These are phyloP conservation scores for Sicyos baderoa DNA, from an alignment of 306 rosid species.

Conservation along the genomic window DNA sequence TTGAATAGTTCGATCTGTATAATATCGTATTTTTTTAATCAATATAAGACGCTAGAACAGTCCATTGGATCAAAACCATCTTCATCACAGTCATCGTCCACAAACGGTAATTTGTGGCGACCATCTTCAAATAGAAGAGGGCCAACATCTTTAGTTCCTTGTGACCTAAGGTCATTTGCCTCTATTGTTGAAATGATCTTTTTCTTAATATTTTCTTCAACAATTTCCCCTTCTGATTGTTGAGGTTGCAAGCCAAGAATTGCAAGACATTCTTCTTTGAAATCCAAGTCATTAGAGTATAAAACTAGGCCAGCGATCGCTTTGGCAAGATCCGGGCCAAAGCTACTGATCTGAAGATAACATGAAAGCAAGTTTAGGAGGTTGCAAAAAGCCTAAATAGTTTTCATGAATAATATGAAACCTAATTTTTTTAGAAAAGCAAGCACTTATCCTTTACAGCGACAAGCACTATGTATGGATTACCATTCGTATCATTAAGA, in stretches of 20 bases:
- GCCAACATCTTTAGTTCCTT: conserved; percentile 42
- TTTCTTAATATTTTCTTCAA: conserved; percentile 49
- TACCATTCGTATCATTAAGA: too few relatives aligned
- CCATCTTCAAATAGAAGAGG: conserved; percentile 55
- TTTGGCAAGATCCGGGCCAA: conserved; percentile 81
- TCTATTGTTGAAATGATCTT: conserved; percentile 60
- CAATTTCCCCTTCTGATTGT: conserved; percentile 39
- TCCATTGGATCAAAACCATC: conserved; percentile 37
- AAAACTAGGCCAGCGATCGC: conserved; percentile 70
- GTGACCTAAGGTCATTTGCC: conserved; percentile 50
- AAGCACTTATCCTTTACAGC: too few relatives aligned
- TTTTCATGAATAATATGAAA: background rate
- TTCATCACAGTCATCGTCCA: conserved; percentile 35
- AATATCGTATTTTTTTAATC: background rate
- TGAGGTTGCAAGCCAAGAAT: conserved; percentile 66
- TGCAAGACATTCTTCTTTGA: conserved; percentile 66
- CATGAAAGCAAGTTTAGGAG: conserved; percentile 8
- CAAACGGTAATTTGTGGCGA: conserved; percentile 24
- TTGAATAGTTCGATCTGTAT: too few relatives aligned
- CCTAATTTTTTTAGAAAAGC: background rate
- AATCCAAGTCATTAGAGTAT: conserved; percentile 57
- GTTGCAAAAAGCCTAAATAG: background rate
- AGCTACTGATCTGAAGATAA: conserved; percentile 48
- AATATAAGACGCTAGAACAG: background rate
- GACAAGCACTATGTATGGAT: too few relatives aligned